Percentiles rank a stretch among this genome's conserved stretches.
These are phyloP conservation scores for Phragmites australis DNA, from an alignment of 176 grass and related monocot genomes.

Conservation along the genomic window DNA sequence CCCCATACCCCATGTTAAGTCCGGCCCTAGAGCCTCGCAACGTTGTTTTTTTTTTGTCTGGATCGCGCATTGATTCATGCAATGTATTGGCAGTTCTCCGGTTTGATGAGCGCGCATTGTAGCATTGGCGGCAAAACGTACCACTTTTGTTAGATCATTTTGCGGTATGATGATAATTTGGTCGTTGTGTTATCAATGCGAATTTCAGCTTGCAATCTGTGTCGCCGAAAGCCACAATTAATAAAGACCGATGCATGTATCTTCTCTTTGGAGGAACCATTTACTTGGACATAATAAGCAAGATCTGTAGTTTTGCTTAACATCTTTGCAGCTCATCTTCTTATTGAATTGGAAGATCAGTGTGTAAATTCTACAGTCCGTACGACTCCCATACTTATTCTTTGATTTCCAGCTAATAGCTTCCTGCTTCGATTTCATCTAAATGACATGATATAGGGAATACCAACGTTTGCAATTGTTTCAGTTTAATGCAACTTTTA, in stretches of 20 bases:
- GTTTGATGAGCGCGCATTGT: slow-evolving; percentile 27
- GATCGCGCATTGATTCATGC: slow-evolving; percentile 15
- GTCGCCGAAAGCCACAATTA: neutral
- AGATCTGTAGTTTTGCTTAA: slow-evolving; percentile 32
- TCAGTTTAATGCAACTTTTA: neutral
- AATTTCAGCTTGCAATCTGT: slow-evolving; percentile 25
- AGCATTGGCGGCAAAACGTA: slow-evolving; percentile 1
- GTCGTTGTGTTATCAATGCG: slow-evolving; percentile 14
- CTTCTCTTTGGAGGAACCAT: too few relatives aligned
- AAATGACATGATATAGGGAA: neutral
- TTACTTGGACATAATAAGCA: neutral
- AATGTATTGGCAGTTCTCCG: neutral
- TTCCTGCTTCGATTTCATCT: neutral
- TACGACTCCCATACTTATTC: neutral
- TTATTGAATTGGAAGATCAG: slow-evolving; percentile 11
- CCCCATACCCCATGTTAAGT: neutral
- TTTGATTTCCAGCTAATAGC: neutral
- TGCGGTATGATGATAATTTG: slow-evolving; percentile 19
- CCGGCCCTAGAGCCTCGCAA: neutral
- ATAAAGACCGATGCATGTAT: neutral
- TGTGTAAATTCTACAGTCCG: neutral
- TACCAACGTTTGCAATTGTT: neutral
- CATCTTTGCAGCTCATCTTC: neutral
- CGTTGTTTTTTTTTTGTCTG: slow-evolving; percentile 7
- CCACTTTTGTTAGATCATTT: slow-evolving; percentile 15